These are phyloP conservation scores for Entomophthora muscae DNA, from an alignment of 371 early-diverging fungal species.

Conservation along the genomic window DNA sequence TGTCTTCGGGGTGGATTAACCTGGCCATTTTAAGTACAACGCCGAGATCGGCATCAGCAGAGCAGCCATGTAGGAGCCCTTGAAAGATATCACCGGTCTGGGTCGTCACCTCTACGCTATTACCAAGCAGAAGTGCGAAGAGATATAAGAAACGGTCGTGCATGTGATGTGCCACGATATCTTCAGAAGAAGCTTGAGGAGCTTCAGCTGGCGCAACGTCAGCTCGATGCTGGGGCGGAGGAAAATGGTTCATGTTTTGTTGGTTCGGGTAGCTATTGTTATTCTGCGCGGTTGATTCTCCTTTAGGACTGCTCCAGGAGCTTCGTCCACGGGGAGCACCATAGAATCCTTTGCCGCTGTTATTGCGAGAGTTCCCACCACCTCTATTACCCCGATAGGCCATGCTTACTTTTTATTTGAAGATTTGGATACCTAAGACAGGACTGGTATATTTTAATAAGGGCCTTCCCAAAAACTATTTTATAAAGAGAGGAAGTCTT, in stretches of 20 bases:
- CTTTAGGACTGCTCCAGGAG: background rate
- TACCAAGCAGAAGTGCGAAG: constrained; percentile 60
- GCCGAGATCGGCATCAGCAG: constrained; percentile 53
- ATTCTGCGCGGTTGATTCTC: background rate
- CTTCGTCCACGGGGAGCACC: background rate
- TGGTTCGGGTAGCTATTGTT: background rate
- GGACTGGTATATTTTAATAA: background rate
- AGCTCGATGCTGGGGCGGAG: background rate
- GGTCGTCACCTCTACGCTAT: constrained; percentile 42
- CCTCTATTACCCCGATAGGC: constrained; percentile 4
- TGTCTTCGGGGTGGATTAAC: constrained; percentile 15
- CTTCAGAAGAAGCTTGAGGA: constrained; percentile 10
- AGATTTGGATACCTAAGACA: background rate
- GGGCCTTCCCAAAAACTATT: no score
- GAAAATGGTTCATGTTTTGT: background rate
- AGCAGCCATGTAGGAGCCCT: constrained; percentile 61
- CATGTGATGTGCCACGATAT: constrained; percentile 27
- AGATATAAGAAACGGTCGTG: constrained; percentile 60
- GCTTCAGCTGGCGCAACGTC: background rate
- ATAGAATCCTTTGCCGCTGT: background rate
- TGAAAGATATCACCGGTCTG: constrained; percentile 45
- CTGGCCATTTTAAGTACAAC: constrained; percentile 52
- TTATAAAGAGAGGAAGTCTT: no score
- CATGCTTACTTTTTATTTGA: background rate
- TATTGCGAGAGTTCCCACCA: background rate